Base-by-base conservation (phyloP, 257 asterid genomes). In the Thymus quinquecostatus region DNA sequence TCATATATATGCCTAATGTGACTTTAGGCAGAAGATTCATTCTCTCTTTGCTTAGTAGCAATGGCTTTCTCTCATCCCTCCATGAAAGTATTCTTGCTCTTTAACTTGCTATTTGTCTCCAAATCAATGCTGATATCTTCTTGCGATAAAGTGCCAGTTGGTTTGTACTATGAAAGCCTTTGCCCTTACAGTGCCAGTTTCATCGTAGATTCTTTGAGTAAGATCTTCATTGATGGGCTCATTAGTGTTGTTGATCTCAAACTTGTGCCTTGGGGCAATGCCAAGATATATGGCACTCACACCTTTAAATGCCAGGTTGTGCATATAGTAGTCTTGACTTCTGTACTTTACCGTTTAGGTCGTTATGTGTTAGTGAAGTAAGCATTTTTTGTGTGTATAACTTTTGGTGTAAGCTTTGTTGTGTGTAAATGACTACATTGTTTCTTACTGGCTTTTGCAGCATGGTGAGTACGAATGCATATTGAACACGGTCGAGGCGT, bases 401-500 rank as follows among this genome's bases (percentile, higher is more conserved):
- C 8, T 40, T 44, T 27, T 63, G 8, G 10, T 73, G 13, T 41
- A 28, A 47, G 58, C 13, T 40, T 28, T 62, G 34, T 62, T 57
- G 63, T 27, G 27, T 34, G 9, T n/a, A 30, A 40, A 21, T 47
- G 30, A 64, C 58, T 80, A 51, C 60, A 56, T 56, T 34, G 9
- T 63, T 62, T 64, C 10, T 77, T 33, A 51, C 12, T 75, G 73
- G 30, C 64, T 64, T 50, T 65, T 82, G 82, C 91, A 94, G 98
- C 98, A 94, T 69, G 98, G 99, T 41, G 38, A 60, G 6, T 74
- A 65, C 60, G 99, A 94, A 65, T 94, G 99, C 81, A 57, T 89
- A 54, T 74, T 91, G 85, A 90, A 94, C 85, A 76, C 82, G 59
- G 86, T 94, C 64, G 99, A 94, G 86, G 88, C 96, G 3, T 94